Evolutionary conservation across 1,284 basidiomycete genomes (phyloP).

Genomic region (Tylopilus sp.): DNA sequence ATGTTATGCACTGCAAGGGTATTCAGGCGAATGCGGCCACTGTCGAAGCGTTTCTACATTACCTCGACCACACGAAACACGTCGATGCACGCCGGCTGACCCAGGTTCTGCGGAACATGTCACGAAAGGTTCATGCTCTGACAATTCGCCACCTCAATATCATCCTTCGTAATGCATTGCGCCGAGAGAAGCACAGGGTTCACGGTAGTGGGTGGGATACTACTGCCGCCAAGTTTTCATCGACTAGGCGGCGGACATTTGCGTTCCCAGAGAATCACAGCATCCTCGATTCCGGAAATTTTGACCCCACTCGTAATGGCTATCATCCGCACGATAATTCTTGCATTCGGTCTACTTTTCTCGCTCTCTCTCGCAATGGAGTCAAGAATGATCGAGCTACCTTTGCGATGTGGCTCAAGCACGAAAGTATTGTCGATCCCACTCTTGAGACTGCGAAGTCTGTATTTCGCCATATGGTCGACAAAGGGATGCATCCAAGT

Average conservation of each 20-base stretch:
- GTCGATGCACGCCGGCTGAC: conserved; percentile 47
- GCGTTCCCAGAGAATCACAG: conserved; percentile 22
- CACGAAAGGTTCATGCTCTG: conserved; percentile 39
- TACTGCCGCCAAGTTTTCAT: conserved; percentile 41
- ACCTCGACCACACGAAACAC: conserved; percentile 45
- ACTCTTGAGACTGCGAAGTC: conserved; percentile 52
- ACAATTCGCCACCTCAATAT: conserved; percentile 52
- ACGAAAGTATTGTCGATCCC: conserved; percentile 52
- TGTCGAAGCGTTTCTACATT: conserved; percentile 50
- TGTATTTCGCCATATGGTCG: conserved; percentile 56
- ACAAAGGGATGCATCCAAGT: conserved; percentile 64
- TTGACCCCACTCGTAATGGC: conserved; percentile 53
- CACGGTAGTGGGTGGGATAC: conserved; percentile 54
- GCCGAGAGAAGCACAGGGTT: conserved; percentile 45
- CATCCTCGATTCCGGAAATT: conserved; percentile 32
- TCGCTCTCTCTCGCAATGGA: conserved; percentile 46
- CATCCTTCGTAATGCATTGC: conserved; percentile 50
- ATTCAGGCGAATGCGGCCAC: conserved; percentile 55
- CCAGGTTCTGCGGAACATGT: conserved; percentile 46
- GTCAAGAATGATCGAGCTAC: conserved; percentile 56
- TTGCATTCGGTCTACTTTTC: conserved; percentile 46
- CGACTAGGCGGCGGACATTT: conserved; percentile 22
- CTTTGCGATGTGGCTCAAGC: conserved; percentile 58
- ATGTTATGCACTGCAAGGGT: conserved; percentile 51
- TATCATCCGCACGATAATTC: conserved; percentile 37